Evolutionary conservation across 257 asterid species (phyloP).

Genomic region (Paraleonurus japonicus): DNA sequence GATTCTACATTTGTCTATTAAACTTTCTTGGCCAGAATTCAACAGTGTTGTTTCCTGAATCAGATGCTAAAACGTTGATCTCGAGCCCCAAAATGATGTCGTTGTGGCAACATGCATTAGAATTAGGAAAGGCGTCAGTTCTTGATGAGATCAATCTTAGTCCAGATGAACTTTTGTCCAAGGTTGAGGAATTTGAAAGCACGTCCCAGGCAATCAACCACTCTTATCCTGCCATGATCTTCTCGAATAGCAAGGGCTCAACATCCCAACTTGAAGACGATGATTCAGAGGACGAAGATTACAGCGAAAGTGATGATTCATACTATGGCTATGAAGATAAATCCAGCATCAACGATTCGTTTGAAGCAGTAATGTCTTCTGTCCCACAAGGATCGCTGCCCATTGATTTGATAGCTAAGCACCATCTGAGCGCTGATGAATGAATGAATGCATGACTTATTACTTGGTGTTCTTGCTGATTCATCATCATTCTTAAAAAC

Average conservation of each 20-base stretch:
- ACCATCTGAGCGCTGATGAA: constrained; percentile 37
- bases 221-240: constrained; percentile 66
- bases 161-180: constrained; percentile 72
- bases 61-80: constrained; percentile 32
- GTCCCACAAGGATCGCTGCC: constrained; percentile 76
- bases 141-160: constrained; percentile 51
- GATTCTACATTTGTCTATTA: not conserved
- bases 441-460: not conserved
- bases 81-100: constrained; percentile 77
- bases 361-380: constrained; percentile 45
- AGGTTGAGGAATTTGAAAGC: constrained; percentile 76
- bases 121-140: constrained; percentile 70
- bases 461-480: not conserved
- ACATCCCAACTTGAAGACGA: constrained; percentile 15
- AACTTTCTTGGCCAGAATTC: constrained; percentile 18
- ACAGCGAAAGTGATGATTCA: constrained; percentile 30
- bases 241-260: constrained; percentile 28
- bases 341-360: constrained; percentile 32
- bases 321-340: constrained; percentile 23
- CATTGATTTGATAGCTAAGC: constrained; percentile 53
- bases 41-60: not conserved
- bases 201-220: constrained; percentile 62
- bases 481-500: not conserved
- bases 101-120: constrained; percentile 70
- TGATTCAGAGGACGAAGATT: constrained; percentile 27